Evolutionary conservation across 306 rosid species (phyloP).

Genomic region (Begonia masoniana): DNA sequence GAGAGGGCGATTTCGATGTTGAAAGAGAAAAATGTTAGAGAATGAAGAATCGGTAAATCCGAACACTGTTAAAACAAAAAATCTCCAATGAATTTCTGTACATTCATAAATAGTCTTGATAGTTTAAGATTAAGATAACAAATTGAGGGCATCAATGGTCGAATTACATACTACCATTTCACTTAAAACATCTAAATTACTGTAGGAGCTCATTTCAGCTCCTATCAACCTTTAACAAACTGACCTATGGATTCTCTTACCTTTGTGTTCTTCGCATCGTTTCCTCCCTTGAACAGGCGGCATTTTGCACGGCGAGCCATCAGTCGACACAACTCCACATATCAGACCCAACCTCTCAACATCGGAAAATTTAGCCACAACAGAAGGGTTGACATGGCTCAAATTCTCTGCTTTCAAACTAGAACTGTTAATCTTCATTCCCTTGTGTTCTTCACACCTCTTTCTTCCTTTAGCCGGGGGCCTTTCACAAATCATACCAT

Average conservation of each 20-base stretch:
- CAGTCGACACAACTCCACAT: slow-evolving; percentile 50
- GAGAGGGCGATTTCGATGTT: too few species aligned
- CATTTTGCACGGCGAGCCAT: slow-evolving; percentile 49
- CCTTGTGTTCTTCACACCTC: slow-evolving; percentile 75
- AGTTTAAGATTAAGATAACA: too few species aligned
- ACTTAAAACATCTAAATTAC: too few species aligned
- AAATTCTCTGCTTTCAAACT: slow-evolving; percentile 14
- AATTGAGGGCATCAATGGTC: too few species aligned
- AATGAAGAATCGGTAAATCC: too few species aligned
- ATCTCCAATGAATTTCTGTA: too few species aligned
- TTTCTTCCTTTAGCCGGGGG: slow-evolving; percentile 54
- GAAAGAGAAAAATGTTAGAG: too few species aligned
- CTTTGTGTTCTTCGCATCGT: slow-evolving; percentile 77
- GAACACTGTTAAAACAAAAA: too few species aligned
- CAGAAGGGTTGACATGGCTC: slow-evolving; percentile 7
- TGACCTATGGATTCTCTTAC: slow-evolving; percentile 31
- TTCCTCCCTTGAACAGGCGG: slow-evolving; percentile 48
- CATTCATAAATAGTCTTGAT: too few species aligned
- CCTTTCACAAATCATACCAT: slow-evolving; percentile 44
- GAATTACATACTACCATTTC: too few species aligned
- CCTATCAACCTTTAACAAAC: too few species aligned
- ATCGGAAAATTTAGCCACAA: slow-evolving; percentile 9
- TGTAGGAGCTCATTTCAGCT: too few species aligned
- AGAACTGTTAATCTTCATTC: slow-evolving; percentile 36
- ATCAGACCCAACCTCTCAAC: slow-evolving; percentile 15